Evolutionary conservation across 176 grass and related monocot genomes (phyloP).

Genomic region (Tillandsia leiboldiana): DNA sequence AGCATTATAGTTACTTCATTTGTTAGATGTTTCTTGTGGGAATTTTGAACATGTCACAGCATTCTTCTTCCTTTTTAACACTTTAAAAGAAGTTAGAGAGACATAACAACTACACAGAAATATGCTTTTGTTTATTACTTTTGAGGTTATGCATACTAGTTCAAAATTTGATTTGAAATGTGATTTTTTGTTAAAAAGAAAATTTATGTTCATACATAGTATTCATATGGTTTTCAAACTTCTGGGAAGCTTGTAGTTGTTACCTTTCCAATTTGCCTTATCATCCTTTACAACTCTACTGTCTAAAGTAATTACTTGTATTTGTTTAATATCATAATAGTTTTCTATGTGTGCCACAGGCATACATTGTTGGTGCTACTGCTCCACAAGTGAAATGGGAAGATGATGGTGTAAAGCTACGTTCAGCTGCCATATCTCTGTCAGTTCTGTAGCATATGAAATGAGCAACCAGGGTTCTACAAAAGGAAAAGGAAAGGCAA

Average conservation of each 20-base stretch:
- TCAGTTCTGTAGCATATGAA: conserved; percentile 38
- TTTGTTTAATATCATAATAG: conserved; percentile 7
- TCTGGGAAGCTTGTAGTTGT: not conserved
- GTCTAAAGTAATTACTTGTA: not conserved
- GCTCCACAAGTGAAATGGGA: conserved; percentile 81
- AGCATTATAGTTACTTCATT: no score
- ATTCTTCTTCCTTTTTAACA: no score
- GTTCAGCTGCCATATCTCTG: conserved; percentile 73
- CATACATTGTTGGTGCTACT: conserved; percentile 63
- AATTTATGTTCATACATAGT: no score
- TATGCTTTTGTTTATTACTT: no score
- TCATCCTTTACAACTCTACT: not conserved
- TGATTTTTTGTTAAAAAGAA: no score
- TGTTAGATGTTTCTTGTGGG: no score
- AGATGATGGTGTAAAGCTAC: conserved; percentile 61
- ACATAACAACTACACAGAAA: no score
- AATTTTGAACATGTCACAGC: no score
- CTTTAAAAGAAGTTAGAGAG: no score
- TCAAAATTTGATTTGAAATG: no score
- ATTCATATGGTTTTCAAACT: no score
- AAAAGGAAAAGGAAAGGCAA: not conserved
- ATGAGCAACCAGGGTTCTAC: not conserved
- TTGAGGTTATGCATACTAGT: no score
- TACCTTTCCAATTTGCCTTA: not conserved
- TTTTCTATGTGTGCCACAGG: conserved; percentile 33